Evolutionary conservation across 306 rosid species (phyloP), one percentile per base, ranked within the genome.

Genomic region (Lathyrus oleraceus): DNA sequence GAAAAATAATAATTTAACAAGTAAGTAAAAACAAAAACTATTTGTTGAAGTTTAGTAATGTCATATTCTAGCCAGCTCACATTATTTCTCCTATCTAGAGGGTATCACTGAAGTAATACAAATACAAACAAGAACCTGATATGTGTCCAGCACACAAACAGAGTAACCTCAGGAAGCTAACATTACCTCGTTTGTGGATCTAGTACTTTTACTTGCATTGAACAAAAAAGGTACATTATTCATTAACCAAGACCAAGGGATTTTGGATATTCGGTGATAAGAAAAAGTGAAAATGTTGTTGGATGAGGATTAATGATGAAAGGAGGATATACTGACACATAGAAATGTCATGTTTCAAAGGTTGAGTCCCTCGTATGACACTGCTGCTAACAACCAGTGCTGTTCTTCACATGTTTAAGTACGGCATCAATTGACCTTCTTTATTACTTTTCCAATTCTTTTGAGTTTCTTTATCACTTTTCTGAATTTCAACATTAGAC

Each of bases 221-320:
- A 59, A 13, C 53, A 42, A 21, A 77, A 36, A 10, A 4, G 0
- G 60, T 64, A 11, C 5, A 43, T 62, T 57, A 45, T n/a, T 52
- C 64, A 56, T 19, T 52, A 61, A 14, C 39, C 44, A 70, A 8
- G 21, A 0, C 21, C 61, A 54, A 19, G 28, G 35, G 21, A 65
- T 30, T 52, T 16, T 61, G 45, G 16, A 17, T 38, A 17, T 38
- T 2, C 2, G 14, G 28, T 56, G 64, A 35, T 35, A 40, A 27
- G 28, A 71, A 53, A 65, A 58, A 51, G 40, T 39, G 59, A 49
- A 66, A 21, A 67, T 58, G 60, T 59, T 40, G 71, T 49, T 60
- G 51, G 67, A 42, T 35, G 62, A 64, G 68, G 54, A 53, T 63
- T 60, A 53, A 65, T 71, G 49, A 65, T 65, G 68, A 44, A 56